Evolutionary conservation across 2,329 filamentous ascomycete genomes (phyloP).

Genomic region (Tolypocladium ovalisporum): DNA sequence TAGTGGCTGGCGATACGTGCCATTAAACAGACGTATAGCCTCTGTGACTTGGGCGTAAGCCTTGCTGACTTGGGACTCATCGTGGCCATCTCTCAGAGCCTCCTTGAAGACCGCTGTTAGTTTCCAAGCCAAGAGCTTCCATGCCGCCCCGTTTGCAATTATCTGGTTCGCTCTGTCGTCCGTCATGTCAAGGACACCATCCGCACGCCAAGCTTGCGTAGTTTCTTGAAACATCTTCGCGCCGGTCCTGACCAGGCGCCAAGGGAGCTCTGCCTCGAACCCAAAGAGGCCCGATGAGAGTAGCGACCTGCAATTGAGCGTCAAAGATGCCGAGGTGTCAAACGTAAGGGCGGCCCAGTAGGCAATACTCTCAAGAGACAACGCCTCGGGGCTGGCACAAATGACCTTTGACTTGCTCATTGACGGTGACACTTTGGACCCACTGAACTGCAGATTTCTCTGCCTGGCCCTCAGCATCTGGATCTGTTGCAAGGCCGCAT

Average conservation of each 20-base stretch:
- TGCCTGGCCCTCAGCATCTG: slow-evolving; percentile 26
- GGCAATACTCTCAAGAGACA: slow-evolving; percentile 23
- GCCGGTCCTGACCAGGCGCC: slow-evolving; percentile 16
- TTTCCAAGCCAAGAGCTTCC: slow-evolving; percentile 21
- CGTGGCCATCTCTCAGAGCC: slow-evolving; percentile 18
- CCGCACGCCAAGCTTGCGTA: slow-evolving; percentile 13
- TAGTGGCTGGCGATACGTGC: slow-evolving; percentile 14
- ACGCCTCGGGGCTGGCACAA: slow-evolving; percentile 16
- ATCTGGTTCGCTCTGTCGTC: slow-evolving; percentile 21
- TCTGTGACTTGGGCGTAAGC: slow-evolving; percentile 13
- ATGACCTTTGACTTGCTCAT: slow-evolving; percentile 6
- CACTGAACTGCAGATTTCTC: slow-evolving; percentile 27
- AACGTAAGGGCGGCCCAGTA: slow-evolving; percentile 31
- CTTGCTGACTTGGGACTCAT: slow-evolving; percentile 16
- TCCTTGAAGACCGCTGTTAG: slow-evolving; percentile 20
- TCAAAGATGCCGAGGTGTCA: slow-evolving; percentile 28
- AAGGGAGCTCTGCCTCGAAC: slow-evolving; percentile 17
- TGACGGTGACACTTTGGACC: slow-evolving; percentile 23
- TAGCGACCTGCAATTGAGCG: slow-evolving; percentile 25
- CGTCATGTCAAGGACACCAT: slow-evolving; percentile 13
- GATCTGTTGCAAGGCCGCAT: slow-evolving; percentile 28
- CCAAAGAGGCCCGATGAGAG: slow-evolving; percentile 26
- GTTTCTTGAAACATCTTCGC: slow-evolving; percentile 18
- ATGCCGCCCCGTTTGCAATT: slow-evolving; percentile 14
- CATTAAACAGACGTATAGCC: slow-evolving; percentile 16